These are phyloP conservation scores for Backusella macrospora DNA, from an alignment of 192 early-diverging fungal species.

Conservation along the genomic window DNA sequence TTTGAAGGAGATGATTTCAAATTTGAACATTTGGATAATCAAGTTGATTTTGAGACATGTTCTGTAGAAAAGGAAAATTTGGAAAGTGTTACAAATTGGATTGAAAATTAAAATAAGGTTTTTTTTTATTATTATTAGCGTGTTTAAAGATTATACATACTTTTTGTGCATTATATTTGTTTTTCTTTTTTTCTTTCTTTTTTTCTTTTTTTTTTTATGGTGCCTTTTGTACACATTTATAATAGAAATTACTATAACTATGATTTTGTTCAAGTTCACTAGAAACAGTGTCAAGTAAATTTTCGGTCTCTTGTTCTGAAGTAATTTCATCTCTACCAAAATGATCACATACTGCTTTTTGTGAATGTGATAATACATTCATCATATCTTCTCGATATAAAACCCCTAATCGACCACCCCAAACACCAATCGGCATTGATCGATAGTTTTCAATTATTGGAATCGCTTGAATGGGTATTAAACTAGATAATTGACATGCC, in stretches of 20 bases:
- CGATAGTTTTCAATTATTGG: constrained; percentile 5
- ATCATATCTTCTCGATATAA: constrained; percentile 33
- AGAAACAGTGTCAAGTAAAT: neutral
- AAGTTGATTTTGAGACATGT: constrained; percentile 65
- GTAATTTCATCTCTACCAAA: neutral
- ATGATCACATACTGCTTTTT: neutral
- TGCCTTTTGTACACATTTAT: constrained; percentile 12
- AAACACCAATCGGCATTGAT: constrained; percentile 39
- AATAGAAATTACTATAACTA: constrained; percentile 11
- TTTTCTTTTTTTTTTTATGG: no score
- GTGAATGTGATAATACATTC: neutral
- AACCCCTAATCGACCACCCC: constrained; percentile 37
- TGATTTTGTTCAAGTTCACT: neutral
- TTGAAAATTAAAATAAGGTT: constrained; percentile 31
- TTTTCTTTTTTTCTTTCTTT: no score
- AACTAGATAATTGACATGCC: constrained; percentile 16
- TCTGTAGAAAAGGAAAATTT: constrained; percentile 64
- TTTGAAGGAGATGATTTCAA: constrained; percentile 79
- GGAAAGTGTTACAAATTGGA: constrained; percentile 65
- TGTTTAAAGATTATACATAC: neutral
- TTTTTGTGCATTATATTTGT: no score
- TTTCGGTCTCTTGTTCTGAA: neutral
- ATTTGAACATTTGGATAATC: constrained; percentile 80
- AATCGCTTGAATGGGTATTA: constrained; percentile 9
- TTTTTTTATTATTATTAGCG: neutral